Evolutionary conservation across 2,329 filamentous ascomycete species (phyloP).

Genomic region (Elsinoe perseae): DNA sequence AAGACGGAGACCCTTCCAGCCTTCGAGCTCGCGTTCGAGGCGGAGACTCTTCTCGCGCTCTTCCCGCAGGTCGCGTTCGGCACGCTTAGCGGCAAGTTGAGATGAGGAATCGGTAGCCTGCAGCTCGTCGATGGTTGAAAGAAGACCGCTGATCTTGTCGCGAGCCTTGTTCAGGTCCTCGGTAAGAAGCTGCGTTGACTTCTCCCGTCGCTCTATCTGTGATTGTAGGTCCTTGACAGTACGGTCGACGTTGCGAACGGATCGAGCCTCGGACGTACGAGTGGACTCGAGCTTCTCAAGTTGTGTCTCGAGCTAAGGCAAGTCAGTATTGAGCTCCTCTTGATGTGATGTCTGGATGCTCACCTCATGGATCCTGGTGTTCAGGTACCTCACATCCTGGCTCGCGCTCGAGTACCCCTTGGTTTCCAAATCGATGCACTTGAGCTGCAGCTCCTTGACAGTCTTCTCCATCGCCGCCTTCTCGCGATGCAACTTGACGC

Average conservation of each 20-base stretch:
- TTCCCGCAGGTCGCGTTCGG: slow-evolving; percentile 82
- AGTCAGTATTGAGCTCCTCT: slow-evolving; percentile 25
- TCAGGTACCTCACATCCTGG: slow-evolving; percentile 89
- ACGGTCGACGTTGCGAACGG: slow-evolving; percentile 85
- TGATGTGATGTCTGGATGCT: slow-evolving; percentile 31
- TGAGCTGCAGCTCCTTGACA: slow-evolving; percentile 81
- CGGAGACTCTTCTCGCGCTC: slow-evolving; percentile 73
- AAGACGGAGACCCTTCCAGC: slow-evolving; percentile 63
- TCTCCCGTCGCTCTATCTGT: slow-evolving; percentile 89
- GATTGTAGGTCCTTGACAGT: slow-evolving; percentile 86
- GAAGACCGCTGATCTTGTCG: slow-evolving; percentile 83
- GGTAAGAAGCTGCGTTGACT: slow-evolving; percentile 66
- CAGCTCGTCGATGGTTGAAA: slow-evolving; percentile 86
- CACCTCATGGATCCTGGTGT: slow-evolving; percentile 93
- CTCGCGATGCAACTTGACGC: slow-evolving; percentile 74
- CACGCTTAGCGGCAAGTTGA: slow-evolving; percentile 73
- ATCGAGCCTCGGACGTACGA: slow-evolving; percentile 73
- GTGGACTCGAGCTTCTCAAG: slow-evolving; percentile 79
- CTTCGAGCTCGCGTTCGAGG: slow-evolving; percentile 82
- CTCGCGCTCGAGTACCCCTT: slow-evolving; percentile 93
- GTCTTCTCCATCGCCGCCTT: slow-evolving; percentile 85
- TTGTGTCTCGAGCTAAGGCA: slow-evolving; percentile 43
- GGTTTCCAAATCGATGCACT: slow-evolving; percentile 86
- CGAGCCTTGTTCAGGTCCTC: slow-evolving; percentile 80
- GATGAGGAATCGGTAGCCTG: slow-evolving; percentile 77